These are phyloP conservation scores for Bruguiera parviflora DNA, from an alignment of 345 rosid genomes.

Conservation along the genomic window DNA sequence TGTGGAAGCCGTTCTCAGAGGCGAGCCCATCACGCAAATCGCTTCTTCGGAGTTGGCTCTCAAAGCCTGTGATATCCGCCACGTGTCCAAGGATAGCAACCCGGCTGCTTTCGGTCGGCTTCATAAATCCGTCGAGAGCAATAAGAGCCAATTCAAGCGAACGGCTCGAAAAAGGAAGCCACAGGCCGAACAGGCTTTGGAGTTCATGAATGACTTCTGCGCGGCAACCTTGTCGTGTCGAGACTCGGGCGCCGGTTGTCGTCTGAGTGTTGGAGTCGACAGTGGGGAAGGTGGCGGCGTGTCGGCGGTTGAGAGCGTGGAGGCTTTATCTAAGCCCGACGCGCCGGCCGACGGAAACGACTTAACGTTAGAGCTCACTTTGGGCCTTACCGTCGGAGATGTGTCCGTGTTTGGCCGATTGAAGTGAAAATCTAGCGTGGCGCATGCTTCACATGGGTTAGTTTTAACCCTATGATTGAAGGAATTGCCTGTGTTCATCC, in stretches of 20 bases:
- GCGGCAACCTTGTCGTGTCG: not conserved
- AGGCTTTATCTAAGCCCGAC: conserved; percentile 22
- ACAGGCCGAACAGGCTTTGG: not conserved
- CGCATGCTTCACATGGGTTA: too few species aligned
- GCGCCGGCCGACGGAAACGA: conserved; percentile 21
- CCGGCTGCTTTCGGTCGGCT: conserved; percentile 13
- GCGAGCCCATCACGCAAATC: conserved; percentile 19
- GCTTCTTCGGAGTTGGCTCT: conserved; percentile 4
- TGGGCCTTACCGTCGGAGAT: conserved; percentile 9
- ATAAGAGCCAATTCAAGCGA: conserved; percentile 24
- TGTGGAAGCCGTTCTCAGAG: conserved; percentile 35
- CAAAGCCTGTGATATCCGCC: conserved; percentile 32
- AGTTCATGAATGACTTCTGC: not conserved
- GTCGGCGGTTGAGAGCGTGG: conserved; percentile 38
- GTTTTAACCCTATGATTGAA: too few species aligned
- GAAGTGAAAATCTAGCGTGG: too few species aligned
- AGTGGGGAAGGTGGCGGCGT: conserved; percentile 20
- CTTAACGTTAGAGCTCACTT: conserved; percentile 25
- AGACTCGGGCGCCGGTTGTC: conserved; percentile 19
- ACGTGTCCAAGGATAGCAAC: conserved; percentile 26
- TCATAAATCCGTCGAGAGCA: conserved; percentile 19
- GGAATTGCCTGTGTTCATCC: too few species aligned
- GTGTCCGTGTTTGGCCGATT: too few species aligned
- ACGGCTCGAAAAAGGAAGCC: conserved; percentile 17
- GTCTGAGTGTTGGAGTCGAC: conserved; percentile 3